Base-by-base conservation (phyloP, 768 basidiomycete genomes). In the Pholiota molesta region DNA sequence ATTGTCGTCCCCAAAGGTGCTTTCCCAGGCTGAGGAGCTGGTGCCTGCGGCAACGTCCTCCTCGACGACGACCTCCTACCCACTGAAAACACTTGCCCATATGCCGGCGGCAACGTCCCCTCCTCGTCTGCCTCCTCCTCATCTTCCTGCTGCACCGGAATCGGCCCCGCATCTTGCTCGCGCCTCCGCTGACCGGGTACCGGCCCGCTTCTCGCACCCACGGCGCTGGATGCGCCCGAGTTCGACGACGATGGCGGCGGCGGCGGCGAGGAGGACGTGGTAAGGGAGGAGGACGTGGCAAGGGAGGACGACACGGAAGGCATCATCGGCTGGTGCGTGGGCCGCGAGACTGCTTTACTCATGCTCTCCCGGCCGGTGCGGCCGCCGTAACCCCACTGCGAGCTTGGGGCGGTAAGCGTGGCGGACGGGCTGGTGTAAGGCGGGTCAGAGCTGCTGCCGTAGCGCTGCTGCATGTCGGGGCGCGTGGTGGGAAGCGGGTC, bases 101-200 rank as follows among this genome's bases (percentile, higher is more conserved):
- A 75, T 28, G 71, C 71, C 10, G 74, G 74, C 1, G 74, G 74
- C 0, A 74, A 67, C 9, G 66, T 70, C 26, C 68, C 66, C 6
- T 67, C 59, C 33, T 66, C 59, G n/a, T 66, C 66, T 6, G 64
- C 57, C 16, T 66, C 66, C 7, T 52, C 60, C 0, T 69, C 69
- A 17, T 62, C 57, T 1, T 62, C 52, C n/a, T 33, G 55, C n/a
- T 33, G 44, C n/a, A 39, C 56, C 2, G 57, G 63, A 9, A 63
- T 35, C 16, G 68, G 68, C 11, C 72, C 73, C 7, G 69, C 72
- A 60, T 74, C 73, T 6, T 57, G 53, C 53, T 73, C 73, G 54
- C 72, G 64, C 31, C 64, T 59, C 37, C 64, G 60, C 19, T 53
- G 61, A 33, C 42, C n/a, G 6, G 54, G 28, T 44, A 21, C 23